Base-by-base conservation (phyloP, 805 yeast genomes). In the Kuraishia ogatae region DNA sequence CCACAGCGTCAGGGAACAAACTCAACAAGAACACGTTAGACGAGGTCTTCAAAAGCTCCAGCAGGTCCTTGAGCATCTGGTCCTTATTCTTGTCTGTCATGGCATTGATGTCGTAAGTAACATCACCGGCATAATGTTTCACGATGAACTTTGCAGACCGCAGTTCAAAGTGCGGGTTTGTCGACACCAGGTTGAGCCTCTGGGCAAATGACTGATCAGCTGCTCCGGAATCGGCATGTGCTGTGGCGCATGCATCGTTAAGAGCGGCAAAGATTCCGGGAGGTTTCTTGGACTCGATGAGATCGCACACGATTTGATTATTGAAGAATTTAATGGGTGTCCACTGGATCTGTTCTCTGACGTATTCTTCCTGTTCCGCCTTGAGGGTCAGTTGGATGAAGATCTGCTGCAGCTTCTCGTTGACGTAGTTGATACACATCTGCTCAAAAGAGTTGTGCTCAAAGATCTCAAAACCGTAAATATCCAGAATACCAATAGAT, bases 121-220 rank as follows among this genome's bases (percentile, higher is more conserved):
- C 99, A 73, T 94, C 99, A 66, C 99, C 99, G 22, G 99, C 99
- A 73, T 94, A 94, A 72, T 94, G 99, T 72, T 89, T 92, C 65
- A 94, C 83, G 55, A 94, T 74, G 62, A 94, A 94, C 69, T 94
- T 93, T 39, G 85, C 81, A 59, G 88, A 84, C 66, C 99, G 84
- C 63, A 88, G 80, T 64, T 92, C 97, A 66, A 94, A 91, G 69
- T 94, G 96, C 23, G 89, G 86, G 69, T 91, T 92, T 22, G 80
- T 71, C 6, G 91, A 76, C 56, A 94, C 88, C 83, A 89, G 78
- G 61, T 90, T 88, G 64, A 94, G 77, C 71, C 97, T 81, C 75
- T 90, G 97, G 19, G 94, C 87, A 71, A 94, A 94, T 0, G 96
- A 89, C 72, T 91, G 97, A 70, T 94, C 99, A 1, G 98, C 98